A percentile compares a stretch with the other conserved stretches of the same genome.
Evolutionary conservation across 2,329 filamentous ascomycete genomes (phyloP).

Genomic region (Fusarium continuum): DNA sequence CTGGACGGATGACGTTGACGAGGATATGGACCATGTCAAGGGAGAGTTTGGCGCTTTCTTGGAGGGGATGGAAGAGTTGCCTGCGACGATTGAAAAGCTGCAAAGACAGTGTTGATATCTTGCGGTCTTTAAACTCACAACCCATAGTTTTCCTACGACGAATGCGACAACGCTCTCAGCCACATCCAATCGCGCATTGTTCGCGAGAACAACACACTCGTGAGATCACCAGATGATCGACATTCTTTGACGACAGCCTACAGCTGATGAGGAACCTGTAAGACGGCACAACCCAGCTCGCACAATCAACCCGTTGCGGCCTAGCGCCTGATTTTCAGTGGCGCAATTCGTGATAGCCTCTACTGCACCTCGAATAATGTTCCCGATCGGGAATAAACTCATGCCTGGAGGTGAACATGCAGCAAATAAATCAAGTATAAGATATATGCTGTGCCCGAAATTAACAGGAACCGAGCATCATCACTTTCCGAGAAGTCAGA

Average conservation of each 20-base stretch:
- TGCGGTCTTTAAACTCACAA: no score
- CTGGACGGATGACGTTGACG: conserved; percentile 62
- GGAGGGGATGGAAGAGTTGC: conserved; percentile 26
- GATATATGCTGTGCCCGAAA: background rate
- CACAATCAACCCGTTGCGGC: conserved; percentile 4
- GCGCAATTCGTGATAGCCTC: background rate
- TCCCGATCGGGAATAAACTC: conserved; percentile 13
- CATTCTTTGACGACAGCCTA: background rate
- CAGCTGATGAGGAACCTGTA: background rate
- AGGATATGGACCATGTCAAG: conserved; percentile 41
- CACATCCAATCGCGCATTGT: no score
- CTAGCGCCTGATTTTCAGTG: background rate
- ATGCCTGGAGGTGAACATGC: background rate
- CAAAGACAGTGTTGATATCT: no score
- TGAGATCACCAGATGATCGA: background rate
- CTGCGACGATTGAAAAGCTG: conserved; percentile 11
- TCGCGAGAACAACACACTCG: no score
- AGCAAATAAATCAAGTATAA: background rate
- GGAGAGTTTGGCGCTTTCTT: conserved; percentile 30
- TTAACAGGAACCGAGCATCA: background rate
- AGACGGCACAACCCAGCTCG: conserved; percentile 10
- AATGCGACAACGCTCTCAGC: no score
- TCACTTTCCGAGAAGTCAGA: rapidly evolving
- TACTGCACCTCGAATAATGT: conserved; percentile 23
- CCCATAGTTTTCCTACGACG: no score